Evolutionary conservation across 495 filamentous ascomycete genomes (phyloP), one percentile per base, ranked within the genome.

Genomic region (Penicillium arizonense): DNA sequence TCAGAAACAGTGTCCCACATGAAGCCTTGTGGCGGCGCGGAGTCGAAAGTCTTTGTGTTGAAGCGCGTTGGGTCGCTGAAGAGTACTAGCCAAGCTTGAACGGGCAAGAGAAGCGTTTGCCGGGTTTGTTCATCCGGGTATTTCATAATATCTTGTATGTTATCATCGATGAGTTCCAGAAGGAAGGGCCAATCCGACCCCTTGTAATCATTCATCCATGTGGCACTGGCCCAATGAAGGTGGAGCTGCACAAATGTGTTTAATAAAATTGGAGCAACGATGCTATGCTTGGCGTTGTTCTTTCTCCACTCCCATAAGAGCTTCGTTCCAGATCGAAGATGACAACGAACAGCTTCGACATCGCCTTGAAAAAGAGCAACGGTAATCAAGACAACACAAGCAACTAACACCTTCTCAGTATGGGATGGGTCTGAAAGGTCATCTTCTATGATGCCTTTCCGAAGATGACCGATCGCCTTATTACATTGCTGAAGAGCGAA

Each of bases 361-460:
- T 77, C 74, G 28, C 65, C 69, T 49, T 74, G 70, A 59, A 79
- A 68, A 50, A 77, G 61, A 59, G 76, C 76, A 38, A 79, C 69
- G 48, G 69, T 77, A 13, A 78, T 61, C 45, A 77, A 76, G n/a
- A 79, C 63, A 21, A 79, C 55, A 43, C 75, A 78, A 2, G 69
- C 74, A 18, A 78, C 53, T 11, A 79, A 53, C 4, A 52, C 41
- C 23, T 33, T 46, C 23, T 55, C 40, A 0, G 28, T 59, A 10
- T 40, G 46, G 8, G 51, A 32, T n/a, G 33, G 21, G 14, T 48
- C 51, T 24, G 24, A 26, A 5, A 38, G 46, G 33, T 35, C 46
- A 11, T 39, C 21, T 4, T 14, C 38, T 32, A 42, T 23, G 23
- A 11, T 75, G 67, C 26, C 73, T 42, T 45, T 44, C 20, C 51